Evolutionary conservation across 495 filamentous ascomycete genomes (phyloP).

Genomic region (Penicillium lividum): DNA sequence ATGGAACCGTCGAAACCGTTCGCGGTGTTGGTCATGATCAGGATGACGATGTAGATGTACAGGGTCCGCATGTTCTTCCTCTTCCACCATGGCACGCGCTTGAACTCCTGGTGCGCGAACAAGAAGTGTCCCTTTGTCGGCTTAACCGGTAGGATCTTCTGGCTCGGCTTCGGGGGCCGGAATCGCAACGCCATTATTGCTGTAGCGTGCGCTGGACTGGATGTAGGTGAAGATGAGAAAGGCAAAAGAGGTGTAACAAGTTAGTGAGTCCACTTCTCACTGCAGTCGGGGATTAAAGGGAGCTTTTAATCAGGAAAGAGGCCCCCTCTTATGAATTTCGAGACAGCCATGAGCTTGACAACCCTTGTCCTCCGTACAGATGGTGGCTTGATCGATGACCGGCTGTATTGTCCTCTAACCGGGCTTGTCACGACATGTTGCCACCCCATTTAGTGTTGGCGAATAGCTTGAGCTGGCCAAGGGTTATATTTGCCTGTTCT

Average conservation of each 20-base stretch:
- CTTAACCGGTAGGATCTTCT: conserved; percentile 11
- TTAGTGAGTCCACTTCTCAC: conserved; percentile 5
- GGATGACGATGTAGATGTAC: conserved; percentile 26
- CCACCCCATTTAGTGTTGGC: conserved; percentile 6
- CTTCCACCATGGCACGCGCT: conserved; percentile 30
- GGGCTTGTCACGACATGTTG: conserved; percentile 8
- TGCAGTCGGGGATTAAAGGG: conserved; percentile 4
- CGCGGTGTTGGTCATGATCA: conserved; percentile 27
- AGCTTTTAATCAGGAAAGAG: conserved; percentile 7
- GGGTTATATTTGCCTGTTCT: conserved; percentile 7
- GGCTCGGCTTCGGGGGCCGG: conserved; percentile 7
- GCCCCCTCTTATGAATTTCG: conserved; percentile 6
- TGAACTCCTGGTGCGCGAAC: conserved; percentile 26
- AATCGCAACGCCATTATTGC: conserved; percentile 9
- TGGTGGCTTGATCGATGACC: conserved; percentile 8
- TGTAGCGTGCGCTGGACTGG: conserved; percentile 7
- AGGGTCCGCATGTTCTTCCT: conserved; percentile 25
- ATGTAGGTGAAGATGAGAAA: conserved; percentile 7
- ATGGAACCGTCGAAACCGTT: conserved; percentile 38
- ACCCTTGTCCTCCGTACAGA: conserved; percentile 4
- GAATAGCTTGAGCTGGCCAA: conserved; percentile 9
- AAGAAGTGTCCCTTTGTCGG: conserved; percentile 28
- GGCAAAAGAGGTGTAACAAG: conserved; percentile 7
- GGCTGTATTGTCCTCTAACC: conserved; percentile 7
- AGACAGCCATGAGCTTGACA: conserved; percentile 7